These are phyloP conservation scores for Colletotrichum sansevieriae DNA, from an alignment of 2,329 filamentous ascomycete genomes.

Conservation along the genomic window DNA sequence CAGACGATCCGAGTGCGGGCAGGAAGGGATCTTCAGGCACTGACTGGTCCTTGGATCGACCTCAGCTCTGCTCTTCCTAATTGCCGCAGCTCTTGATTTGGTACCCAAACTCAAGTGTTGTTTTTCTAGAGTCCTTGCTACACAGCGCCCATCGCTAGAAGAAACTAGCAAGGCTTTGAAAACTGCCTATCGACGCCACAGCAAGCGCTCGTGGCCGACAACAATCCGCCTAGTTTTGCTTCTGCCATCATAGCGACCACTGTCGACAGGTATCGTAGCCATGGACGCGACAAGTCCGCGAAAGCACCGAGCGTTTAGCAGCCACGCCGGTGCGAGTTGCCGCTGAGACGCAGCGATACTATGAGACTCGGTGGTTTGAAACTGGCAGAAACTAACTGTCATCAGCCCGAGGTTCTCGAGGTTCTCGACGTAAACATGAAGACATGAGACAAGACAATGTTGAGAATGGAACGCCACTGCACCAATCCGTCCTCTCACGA, in stretches of 20 bases:
- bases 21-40: constrained; percentile 1
- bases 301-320: constrained; percentile 1
- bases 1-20: background rate
- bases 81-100: background rate
- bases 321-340: constrained; percentile 1
- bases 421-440: background rate
- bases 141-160: background rate
- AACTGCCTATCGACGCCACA: constrained; percentile 20
- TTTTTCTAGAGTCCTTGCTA: too few relatives aligned
- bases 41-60: background rate
- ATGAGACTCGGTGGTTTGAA: background rate
- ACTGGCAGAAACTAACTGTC: background rate
- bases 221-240: background rate
- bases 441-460: background rate
- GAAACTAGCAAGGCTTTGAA: constrained; percentile 10
- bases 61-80: background rate
- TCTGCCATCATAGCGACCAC: background rate
- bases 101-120: too few relatives aligned
- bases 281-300: background rate
- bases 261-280: background rate
- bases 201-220: too few relatives aligned
- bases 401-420: background rate
- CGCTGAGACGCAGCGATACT: background rate
- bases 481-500: constrained; percentile 8
- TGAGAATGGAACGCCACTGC: constrained; percentile 14